Percentiles rank a stretch among this genome's conserved stretches.
phyloP scores from a whole-genome alignment of 2,329 filamentous ascomycete species.

The Alternaria ventricosa region DNA sequence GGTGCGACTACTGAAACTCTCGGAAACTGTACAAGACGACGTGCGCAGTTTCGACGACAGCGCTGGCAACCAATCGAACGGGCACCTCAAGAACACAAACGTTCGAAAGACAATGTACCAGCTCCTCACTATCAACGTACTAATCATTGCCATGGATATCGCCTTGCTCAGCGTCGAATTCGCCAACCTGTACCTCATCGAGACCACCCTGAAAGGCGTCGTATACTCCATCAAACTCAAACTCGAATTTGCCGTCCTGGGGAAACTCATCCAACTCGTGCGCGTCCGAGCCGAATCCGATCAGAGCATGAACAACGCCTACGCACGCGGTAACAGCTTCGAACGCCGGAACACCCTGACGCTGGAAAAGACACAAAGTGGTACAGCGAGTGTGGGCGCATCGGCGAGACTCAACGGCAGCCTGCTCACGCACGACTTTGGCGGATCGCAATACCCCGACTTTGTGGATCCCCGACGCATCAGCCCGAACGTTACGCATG shows the following conservation, averaged over 20 bases:
- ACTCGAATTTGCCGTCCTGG: constrained; percentile 63
- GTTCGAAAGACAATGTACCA: constrained; percentile 44
- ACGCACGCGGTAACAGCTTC: constrained; percentile 2
- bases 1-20: constrained; percentile 52
- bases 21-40: constrained; percentile 33
- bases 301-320: constrained; percentile 22
- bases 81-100: constrained; percentile 27
- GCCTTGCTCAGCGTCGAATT: constrained; percentile 39
- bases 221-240: constrained; percentile 59
- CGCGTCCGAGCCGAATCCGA: constrained; percentile 28
- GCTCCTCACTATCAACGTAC: constrained; percentile 42
- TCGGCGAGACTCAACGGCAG: constrained; percentile 5
- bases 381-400: constrained; percentile 3
- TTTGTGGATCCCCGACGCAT: constrained; percentile 37
- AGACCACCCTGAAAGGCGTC: constrained; percentile 50
- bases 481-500: constrained; percentile 32
- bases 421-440: constrained; percentile 11
- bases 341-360: constrained; percentile 16
- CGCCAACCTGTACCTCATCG: constrained; percentile 43
- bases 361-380: constrained; percentile 27
- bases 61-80: constrained; percentile 2
- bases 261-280: constrained; percentile 51
- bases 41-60: constrained; percentile 42
- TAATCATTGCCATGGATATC: constrained; percentile 44
- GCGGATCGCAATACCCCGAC: constrained; percentile 28